Evolutionary conservation across 2,329 filamentous ascomycete genomes (phyloP), one percentile per base, ranked within the genome.

Genomic region (Monilinia vaccinii-corymbosi): DNA sequence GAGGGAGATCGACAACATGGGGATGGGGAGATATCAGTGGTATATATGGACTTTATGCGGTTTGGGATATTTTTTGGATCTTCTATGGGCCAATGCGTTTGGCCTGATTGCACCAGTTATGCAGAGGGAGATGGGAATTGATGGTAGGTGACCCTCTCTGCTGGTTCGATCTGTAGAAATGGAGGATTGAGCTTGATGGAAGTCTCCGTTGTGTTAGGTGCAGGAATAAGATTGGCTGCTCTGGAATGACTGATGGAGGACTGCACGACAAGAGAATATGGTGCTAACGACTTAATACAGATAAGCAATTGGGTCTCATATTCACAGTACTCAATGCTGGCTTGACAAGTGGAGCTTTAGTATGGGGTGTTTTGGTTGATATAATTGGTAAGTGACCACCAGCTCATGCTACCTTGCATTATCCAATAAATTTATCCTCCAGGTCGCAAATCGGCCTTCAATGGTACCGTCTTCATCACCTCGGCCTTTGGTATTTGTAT

Each of bases 21-120:
- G 68, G 1, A 65, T 69, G 63, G 67, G 68, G 7, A 64, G 49
- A 47, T 68, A 69, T 49, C 68, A 70, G 42, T 68, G 65, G 66
- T 69, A 62, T 51, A 66, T 70, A 23, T 70, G 67, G 65, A 28
- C 31, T 3, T 52, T 70, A 7, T 69, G 67, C 31, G 68, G 68
- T 11, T 61, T 70, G 45, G 68, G 68, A 21, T 70, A 69, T 57
- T 67, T 70, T 46, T 58, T 70, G 5, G 68, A 70, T 63, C 53
- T 69, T 16, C 28, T 64, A 9, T 70, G 67, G 67, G 65, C 67
- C 25, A 63, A 67, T 45, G 67, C 61, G 9, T 63, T 68, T 56
- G 66, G 66, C 14, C 57, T 69, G 18, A 64, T 70, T 50, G 64
- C 65, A 10, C 62, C 62, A 6, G 62, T 65, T 14, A 23, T 69